phyloP scores from a whole-genome alignment of 164 flowering plant species.

The Cinnamomum chago region DNA sequence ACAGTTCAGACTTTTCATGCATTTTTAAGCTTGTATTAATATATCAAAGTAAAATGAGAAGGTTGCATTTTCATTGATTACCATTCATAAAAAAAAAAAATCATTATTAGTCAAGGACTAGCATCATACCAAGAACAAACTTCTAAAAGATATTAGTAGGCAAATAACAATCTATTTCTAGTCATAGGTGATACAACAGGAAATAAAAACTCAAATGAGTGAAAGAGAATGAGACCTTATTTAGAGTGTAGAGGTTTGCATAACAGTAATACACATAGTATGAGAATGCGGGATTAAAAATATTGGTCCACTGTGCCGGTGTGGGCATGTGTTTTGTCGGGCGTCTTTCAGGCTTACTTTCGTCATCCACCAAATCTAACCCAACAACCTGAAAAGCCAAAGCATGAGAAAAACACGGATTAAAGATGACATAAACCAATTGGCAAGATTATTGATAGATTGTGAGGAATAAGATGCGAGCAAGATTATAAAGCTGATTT shows the following conservation, averaged over 20 bases:
- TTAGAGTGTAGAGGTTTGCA: constrained; percentile 90
- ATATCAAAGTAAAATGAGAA: neutral
- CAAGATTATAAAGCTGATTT: too few relatives aligned
- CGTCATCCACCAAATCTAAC: constrained; percentile 97
- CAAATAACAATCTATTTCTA: neutral
- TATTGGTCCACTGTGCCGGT: constrained; percentile 92
- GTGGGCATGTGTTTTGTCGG: constrained; percentile 99
- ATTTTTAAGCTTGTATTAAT: neutral
- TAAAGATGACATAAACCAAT: neutral
- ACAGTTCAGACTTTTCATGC: neutral
- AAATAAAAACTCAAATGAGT: too few relatives aligned
- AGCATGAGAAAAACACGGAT: neutral
- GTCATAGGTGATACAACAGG: neutral
- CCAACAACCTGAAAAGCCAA: constrained; percentile 80
- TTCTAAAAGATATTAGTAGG: neutral
- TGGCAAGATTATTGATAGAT: neutral
- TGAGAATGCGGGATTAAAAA: constrained; percentile 95
- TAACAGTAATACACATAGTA: constrained; percentile 93
- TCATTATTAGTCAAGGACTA: too few relatives aligned
- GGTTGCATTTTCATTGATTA: neutral
- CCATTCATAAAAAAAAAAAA: too few relatives aligned
- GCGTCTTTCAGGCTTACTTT: constrained; percentile 98
- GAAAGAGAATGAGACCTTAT: constrained; percentile 52
- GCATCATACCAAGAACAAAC: neutral
- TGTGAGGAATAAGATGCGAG: too few relatives aligned